These are phyloP conservation scores for Chiua virens DNA, from an alignment of 768 basidiomycete genomes.

Conservation along the genomic window DNA sequence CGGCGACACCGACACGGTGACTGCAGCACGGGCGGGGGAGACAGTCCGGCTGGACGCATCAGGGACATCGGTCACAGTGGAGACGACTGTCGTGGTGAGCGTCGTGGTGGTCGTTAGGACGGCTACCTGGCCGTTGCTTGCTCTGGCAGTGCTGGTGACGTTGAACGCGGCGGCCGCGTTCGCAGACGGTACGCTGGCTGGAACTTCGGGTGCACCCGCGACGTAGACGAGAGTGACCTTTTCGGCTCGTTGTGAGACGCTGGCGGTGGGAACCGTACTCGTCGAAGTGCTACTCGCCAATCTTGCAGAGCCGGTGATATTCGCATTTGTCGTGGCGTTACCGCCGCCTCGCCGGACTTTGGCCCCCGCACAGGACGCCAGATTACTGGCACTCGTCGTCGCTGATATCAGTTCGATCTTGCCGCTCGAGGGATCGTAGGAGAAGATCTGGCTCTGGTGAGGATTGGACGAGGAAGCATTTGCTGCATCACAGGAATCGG, in stretches of 20 bases:
- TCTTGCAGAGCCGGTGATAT: neutral
- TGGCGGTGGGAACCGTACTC: constrained; percentile 9
- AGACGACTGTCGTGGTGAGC: constrained; percentile 23
- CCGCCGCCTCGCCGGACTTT: constrained; percentile 14
- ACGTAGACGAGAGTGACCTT: constrained; percentile 58
- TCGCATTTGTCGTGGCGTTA: constrained; percentile 5
- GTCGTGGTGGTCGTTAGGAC: constrained; percentile 22
- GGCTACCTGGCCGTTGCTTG: neutral
- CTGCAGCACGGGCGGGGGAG: constrained; percentile 14
- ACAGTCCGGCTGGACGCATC: neutral
- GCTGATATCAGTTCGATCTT: constrained; percentile 55
- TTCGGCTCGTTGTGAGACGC: constrained; percentile 11
- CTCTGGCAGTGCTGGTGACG: neutral
- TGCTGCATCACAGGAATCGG: constrained; percentile 11
- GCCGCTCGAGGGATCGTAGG: constrained; percentile 49
- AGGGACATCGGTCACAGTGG: constrained; percentile 7
- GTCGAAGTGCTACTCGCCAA: constrained; percentile 18
- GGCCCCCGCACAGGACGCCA: constrained; percentile 1
- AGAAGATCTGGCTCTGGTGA: constrained; percentile 58
- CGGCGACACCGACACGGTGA: constrained; percentile 7
- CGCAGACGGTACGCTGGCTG: constrained; percentile 1
- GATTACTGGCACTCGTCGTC: constrained; percentile 13
- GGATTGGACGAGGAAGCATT: constrained; percentile 5
- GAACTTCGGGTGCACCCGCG: constrained; percentile 36
- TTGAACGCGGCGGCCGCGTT: neutral